Base-by-base conservation (phyloP, 441 rosid species). In the Erodium trifolium region DNA sequence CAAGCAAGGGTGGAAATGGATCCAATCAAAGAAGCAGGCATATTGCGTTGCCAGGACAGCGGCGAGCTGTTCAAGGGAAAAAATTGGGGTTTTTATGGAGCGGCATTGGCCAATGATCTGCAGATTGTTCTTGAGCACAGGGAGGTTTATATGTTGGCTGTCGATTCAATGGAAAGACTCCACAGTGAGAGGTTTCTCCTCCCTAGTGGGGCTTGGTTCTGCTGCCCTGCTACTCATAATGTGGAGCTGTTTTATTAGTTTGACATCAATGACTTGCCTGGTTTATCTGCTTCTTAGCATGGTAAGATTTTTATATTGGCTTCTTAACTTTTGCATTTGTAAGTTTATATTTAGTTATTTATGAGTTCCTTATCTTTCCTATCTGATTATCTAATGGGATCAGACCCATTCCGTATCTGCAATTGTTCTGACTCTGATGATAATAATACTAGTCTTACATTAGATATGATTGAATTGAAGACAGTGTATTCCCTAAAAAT, bases 241-340 rank as follows among this genome's bases (percentile, higher is more conserved):
- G 91, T 95, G 99, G 99, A 90, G 96, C 76, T 90, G 88, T 83
- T 95, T 95, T 81, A 94, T 95, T 72, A 90, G 97, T 81, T 82
- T 95, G 76, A 90, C 99, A 77, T 95, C 99, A 3, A 75, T 89
- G 70, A 78, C 93, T 76, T 89, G 93, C 85, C 75, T 92, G 86
- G 71, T 87, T 70, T 95, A 89, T 81, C 91, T 88, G 51, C 83
- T 95, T 43, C 78, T 88, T 49, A 80, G 87, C 76, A 88, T 92
- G 97, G 99, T 95, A 85, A 34, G 88, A 17, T 57, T 53, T 67
- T 69, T 64, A 27, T 41, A 71, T 1, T 55, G 63, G 16, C 18
- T 55, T 6, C 19, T 23, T 45, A 8, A 19, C 37, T 29, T 23
- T 23, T 13, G 14, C 2, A 29, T 63, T 63, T 23, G n/a, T 5